These are phyloP conservation scores for Delonix regia DNA, from an alignment of 306 rosid genomes.

Conservation along the genomic window DNA sequence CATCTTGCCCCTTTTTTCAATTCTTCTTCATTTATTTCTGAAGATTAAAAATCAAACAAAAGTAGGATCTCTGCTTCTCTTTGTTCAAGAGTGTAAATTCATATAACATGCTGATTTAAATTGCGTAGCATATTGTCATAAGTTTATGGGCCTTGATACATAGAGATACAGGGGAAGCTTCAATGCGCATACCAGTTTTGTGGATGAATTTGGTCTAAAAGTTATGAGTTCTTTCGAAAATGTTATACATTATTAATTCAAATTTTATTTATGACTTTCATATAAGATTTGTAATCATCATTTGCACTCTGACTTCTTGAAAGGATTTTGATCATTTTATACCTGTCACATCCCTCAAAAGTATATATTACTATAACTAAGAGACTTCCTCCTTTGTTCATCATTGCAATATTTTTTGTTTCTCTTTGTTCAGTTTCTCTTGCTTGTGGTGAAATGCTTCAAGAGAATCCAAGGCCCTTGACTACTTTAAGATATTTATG, in stretches of 20 bases:
- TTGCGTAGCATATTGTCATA: not conserved
- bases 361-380: not conserved
- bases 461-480: not conserved
- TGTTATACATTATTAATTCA: not conserved
- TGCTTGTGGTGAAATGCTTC: not conserved
- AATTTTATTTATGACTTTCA: not conserved
- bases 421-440: not conserved
- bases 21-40: not conserved
- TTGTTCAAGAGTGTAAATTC: not conserved
- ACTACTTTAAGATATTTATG: not conserved
- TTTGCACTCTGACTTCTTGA: not conserved
- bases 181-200: not conserved
- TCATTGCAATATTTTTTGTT: not conserved
- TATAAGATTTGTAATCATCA: not conserved
- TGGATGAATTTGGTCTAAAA: not conserved
- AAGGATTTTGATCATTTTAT: not conserved
- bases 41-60: not conserved
- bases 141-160: not conserved
- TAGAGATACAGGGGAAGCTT: not conserved
- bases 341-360: not conserved
- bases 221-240: not conserved
- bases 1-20: not conserved
- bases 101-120: not conserved
- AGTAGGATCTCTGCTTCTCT: not conserved
- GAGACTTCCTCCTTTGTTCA: not conserved